A percentile compares a stretch with the other conserved stretches of the same genome.
Evolutionary conservation across 179 eudicot genomes (phyloP).

Genomic region (Actinidia polygama): DNA sequence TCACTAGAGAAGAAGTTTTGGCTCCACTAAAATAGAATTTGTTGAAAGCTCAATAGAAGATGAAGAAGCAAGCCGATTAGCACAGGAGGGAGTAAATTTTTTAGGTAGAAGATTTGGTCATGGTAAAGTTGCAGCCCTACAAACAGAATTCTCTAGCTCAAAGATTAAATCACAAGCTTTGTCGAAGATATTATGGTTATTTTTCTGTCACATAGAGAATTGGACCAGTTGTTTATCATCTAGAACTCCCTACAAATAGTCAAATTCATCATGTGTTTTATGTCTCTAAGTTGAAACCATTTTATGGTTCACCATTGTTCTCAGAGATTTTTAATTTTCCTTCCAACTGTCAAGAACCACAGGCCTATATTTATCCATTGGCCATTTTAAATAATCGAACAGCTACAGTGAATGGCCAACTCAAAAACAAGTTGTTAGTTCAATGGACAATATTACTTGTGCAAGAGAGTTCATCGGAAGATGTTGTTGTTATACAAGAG

Average conservation of each 20-base stretch:
- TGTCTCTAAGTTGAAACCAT: background rate
- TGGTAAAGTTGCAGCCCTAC: background rate
- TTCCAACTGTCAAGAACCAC: too few species aligned
- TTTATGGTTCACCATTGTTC: too few species aligned
- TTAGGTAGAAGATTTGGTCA: background rate
- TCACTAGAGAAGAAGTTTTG: background rate
- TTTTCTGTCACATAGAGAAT: background rate
- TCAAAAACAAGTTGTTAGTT: background rate
- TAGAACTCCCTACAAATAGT: background rate
- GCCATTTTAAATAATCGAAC: background rate
- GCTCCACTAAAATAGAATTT: too few species aligned
- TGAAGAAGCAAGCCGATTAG: too few species aligned
- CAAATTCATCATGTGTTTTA: background rate
- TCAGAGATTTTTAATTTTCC: background rate
- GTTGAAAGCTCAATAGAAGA: too few species aligned
- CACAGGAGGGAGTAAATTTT: too few species aligned
- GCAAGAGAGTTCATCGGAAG: too few species aligned
- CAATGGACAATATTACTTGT: background rate
- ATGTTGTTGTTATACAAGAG: background rate
- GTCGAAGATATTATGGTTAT: background rate
- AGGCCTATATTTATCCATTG: too few species aligned
- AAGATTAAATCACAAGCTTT: too few species aligned
- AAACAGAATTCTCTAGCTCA: background rate
- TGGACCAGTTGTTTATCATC: background rate
- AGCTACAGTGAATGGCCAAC: background rate